These are phyloP conservation scores for Corynascus novoguineensis DNA, from an alignment of 495 filamentous ascomycete genomes.

Conservation along the genomic window DNA sequence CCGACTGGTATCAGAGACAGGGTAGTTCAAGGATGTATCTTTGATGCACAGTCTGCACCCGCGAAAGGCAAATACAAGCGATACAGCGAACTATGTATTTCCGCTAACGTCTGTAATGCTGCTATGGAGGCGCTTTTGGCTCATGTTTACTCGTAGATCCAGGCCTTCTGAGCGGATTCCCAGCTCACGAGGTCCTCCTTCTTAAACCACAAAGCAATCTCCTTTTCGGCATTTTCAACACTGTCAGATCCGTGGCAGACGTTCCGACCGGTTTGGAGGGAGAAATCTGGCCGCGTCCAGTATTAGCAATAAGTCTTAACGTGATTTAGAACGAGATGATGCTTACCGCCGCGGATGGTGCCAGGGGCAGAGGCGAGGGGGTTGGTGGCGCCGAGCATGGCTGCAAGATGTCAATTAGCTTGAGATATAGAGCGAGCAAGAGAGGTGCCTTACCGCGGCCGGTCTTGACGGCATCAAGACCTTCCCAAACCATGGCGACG, in stretches of 20 bases:
- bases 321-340: background rate
- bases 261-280: conserved; percentile 84
- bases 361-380: conserved; percentile 86
- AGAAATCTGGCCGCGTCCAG: conserved; percentile 3
- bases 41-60: no score
- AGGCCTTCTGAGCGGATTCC: conserved; percentile 72
- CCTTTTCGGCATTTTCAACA: conserved; percentile 98
- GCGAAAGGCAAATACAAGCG: no score
- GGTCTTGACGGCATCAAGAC: conserved; percentile 94
- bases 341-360: conserved; percentile 74
- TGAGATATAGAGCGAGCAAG: background rate
- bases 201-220: conserved; percentile 97
- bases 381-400: conserved; percentile 96
- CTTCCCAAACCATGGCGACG: conserved; percentile 98
- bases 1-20: no score
- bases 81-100: no score
- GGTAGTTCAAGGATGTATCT: no score
- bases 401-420: conserved; percentile 38
- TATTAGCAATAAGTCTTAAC: no score
- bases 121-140: no score
- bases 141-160: conserved; percentile 98
- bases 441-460: conserved; percentile 61
- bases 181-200: conserved; percentile 73
- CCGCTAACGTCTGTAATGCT: no score
- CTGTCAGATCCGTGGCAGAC: conserved; percentile 98